phyloP scores from a whole-genome alignment of 2,329 filamentous ascomycete genomes.

The Akanthomyces lecanii region DNA sequence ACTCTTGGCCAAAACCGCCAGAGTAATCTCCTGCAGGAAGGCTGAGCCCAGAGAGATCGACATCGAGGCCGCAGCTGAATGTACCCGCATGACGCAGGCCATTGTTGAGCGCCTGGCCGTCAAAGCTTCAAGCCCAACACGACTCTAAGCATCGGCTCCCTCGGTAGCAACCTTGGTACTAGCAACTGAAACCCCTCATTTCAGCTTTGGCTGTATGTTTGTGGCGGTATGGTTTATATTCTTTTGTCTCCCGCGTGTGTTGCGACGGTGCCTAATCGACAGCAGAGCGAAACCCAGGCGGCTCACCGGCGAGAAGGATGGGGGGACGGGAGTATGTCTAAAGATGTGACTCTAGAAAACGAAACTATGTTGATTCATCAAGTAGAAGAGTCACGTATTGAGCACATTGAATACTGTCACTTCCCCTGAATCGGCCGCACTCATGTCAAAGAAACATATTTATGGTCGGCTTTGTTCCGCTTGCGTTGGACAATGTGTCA shows the following conservation, averaged over 20 bases:
- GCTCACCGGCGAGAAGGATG: neutral
- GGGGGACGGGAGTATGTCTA: too few species aligned
- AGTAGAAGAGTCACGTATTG: neutral
- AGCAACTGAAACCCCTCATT: neutral
- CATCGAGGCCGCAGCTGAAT: neutral
- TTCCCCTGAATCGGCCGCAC: too few species aligned
- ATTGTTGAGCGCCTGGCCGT: conserved; percentile 1
- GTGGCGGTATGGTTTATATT: neutral
- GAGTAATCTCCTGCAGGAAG: neutral
- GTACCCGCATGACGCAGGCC: neutral
- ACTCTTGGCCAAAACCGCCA: neutral
- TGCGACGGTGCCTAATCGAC: neutral
- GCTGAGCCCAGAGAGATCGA: neutral
- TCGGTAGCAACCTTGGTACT: neutral
- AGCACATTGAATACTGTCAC: too few species aligned
- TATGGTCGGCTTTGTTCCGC: too few species aligned
- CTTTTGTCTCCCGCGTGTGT: too few species aligned
- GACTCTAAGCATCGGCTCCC: neutral
- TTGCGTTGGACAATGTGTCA: too few species aligned
- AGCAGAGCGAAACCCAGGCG: neutral
- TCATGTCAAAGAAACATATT: too few species aligned
- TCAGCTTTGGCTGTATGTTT: neutral
- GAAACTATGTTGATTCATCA: neutral
- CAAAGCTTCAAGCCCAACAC: neutral
- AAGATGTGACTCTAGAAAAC: too few species aligned